phyloP scores from a whole-genome alignment of 768 basidiomycete species.

The Fistulinella prunicolor region DNA sequence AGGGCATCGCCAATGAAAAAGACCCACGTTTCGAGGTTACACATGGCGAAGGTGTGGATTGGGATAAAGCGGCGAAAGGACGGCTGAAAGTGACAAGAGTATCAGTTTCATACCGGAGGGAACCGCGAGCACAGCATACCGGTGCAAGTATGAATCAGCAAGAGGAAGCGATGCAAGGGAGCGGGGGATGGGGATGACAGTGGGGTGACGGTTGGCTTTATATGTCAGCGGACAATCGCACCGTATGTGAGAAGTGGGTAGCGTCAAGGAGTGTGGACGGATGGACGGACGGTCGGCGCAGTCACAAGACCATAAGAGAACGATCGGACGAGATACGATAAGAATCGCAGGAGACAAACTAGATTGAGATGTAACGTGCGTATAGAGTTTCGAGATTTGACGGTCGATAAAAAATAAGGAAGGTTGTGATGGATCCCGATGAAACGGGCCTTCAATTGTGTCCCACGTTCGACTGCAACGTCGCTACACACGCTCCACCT shows the following conservation, averaged over 20 bases:
- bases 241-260: conserved; percentile 15
- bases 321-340: conserved; percentile 33
- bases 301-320: conserved; percentile 32
- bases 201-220: conserved; percentile 31
- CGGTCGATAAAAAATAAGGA: conserved; percentile 15
- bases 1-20: conserved; percentile 13
- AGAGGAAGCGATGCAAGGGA: conserved; percentile 11
- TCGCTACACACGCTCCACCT: too few relatives aligned
- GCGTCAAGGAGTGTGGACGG: conserved; percentile 12
- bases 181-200: conserved; percentile 11
- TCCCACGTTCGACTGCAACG: conserved; percentile 3
- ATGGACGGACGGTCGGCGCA: conserved; percentile 7
- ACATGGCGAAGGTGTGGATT: conserved; percentile 38
- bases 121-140: conserved; percentile 16
- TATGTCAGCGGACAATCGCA: conserved; percentile 20
- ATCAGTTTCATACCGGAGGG: conserved; percentile 2
- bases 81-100: conserved; percentile 1
- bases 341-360: conserved; percentile 17
- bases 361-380: conserved; percentile 7
- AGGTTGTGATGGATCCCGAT: conserved; percentile 7
- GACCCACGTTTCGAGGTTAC: conserved; percentile 54
- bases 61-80: conserved; percentile 7
- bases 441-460: not conserved
- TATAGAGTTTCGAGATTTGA: conserved; percentile 23
- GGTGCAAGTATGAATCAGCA: conserved; percentile 7